These are phyloP conservation scores for Colletotrichum tofieldiae DNA, from an alignment of 2,329 filamentous ascomycete species.

Conservation along the genomic window DNA sequence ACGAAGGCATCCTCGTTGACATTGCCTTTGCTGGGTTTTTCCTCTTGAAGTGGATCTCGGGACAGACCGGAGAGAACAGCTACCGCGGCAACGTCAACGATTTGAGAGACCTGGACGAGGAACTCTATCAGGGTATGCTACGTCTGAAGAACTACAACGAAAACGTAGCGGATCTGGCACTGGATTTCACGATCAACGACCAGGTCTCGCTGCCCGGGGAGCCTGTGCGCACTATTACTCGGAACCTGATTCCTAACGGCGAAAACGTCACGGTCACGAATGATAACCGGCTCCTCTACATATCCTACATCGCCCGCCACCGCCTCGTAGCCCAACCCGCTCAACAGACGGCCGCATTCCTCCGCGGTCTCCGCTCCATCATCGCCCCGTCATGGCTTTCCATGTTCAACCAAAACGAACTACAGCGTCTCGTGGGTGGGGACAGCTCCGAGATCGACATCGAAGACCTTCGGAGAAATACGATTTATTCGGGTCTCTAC, in stretches of 20 bases:
- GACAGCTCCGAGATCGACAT: conserved; percentile 90
- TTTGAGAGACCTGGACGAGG: conserved; percentile 90
- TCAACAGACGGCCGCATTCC: conserved; percentile 88
- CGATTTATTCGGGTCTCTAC: conserved; percentile 90
- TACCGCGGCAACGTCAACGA: conserved; percentile 97
- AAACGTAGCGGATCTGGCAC: conserved; percentile 83
- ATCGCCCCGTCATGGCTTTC: conserved; percentile 94
- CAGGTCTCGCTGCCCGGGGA: conserved; percentile 64
- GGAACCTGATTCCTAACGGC: conserved; percentile 83
- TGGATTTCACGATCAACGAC: conserved; percentile 93
- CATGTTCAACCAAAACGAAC: conserved; percentile 98
- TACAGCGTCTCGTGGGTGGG: conserved; percentile 93
- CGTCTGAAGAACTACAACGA: conserved; percentile 88
- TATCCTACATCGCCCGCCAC: conserved; percentile 91
- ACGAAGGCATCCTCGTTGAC: conserved; percentile 96
- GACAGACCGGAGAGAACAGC: conserved; percentile 74
- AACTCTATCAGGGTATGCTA: conserved; percentile 88
- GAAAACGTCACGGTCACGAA: conserved; percentile 87
- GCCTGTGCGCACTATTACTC: conserved; percentile 75
- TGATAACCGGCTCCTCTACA: conserved; percentile 93
- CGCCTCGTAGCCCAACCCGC: conserved; percentile 86
- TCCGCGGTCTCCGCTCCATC: conserved; percentile 87
- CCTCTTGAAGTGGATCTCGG: conserved; percentile 91
- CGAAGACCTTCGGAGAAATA: conserved; percentile 87
- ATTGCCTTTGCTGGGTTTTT: conserved; percentile 96